A percentile compares a stretch with the other conserved stretches of the same genome.
Conservation (phyloP, 1,284 basidiomycete species). For the Kwoniella shivajii region DNA sequence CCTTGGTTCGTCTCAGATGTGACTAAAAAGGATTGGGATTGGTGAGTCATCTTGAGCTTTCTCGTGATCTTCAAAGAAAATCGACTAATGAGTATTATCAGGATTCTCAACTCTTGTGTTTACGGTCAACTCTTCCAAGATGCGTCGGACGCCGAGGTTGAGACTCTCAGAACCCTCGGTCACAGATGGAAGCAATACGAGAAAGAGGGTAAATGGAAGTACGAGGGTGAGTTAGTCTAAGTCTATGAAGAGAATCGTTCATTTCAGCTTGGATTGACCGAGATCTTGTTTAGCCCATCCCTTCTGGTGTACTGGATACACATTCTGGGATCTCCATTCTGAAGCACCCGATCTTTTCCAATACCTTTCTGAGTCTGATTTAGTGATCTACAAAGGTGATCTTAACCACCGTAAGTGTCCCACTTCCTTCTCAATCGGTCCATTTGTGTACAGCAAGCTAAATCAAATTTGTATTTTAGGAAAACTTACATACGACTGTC, state of each 20-base stretch:
- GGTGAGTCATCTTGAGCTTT: conserved; percentile 56
- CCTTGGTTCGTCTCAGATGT: conserved; percentile 95
- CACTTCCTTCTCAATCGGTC: not conserved
- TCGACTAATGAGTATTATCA: conserved; percentile 9
- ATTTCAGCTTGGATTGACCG: too few species aligned
- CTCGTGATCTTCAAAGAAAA: not conserved
- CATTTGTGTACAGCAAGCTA: not conserved
- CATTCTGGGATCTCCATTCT: conserved; percentile 85
- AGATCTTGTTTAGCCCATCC: conserved; percentile 74
- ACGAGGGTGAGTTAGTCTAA: conserved; percentile 60
- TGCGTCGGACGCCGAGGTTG: conserved; percentile 74
- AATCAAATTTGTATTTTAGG: conserved; percentile 2
- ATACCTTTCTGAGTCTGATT: conserved; percentile 83
- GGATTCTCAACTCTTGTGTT: conserved; percentile 76
- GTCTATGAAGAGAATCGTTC: not conserved
- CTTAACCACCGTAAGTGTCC: conserved; percentile 73
- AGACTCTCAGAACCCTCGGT: conserved; percentile 78
- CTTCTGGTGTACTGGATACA: conserved; percentile 96
- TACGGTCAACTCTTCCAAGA: conserved; percentile 87
- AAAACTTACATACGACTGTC: conserved; percentile 87
- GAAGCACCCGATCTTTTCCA: conserved; percentile 94
- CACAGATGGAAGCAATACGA: conserved; percentile 96
- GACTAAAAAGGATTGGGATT: conserved; percentile 93
- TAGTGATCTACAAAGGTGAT: conserved; percentile 96
- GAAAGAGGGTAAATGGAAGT: conserved; percentile 89